Conservation (phyloP, 2,329 filamentous ascomycete genomes). For the Hymenoscyphus repandus region DNA sequence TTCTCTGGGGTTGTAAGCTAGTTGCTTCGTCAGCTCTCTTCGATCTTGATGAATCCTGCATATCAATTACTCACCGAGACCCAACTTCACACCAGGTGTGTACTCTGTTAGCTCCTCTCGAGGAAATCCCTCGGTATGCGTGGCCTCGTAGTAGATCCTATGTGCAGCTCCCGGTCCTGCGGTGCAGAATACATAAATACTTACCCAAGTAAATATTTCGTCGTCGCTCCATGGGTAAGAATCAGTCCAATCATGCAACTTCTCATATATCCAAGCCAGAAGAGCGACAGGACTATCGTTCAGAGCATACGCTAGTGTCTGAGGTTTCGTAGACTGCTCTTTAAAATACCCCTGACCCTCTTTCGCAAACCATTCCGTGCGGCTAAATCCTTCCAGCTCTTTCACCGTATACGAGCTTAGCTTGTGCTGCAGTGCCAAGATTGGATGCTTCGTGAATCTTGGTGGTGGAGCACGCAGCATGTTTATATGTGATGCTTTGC, state of each 20-base stretch:
- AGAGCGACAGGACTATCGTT: slow-evolving; percentile 65
- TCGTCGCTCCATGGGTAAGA: slow-evolving; percentile 68
- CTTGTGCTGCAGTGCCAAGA: slow-evolving; percentile 51
- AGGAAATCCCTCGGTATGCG: slow-evolving; percentile 34
- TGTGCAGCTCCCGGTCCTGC: slow-evolving; percentile 64
- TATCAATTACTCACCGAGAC: slow-evolving; percentile 37
- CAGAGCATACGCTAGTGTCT: slow-evolving; percentile 66
- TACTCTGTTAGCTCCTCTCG: slow-evolving; percentile 26
- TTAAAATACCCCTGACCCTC: slow-evolving; percentile 50
- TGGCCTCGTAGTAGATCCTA: slow-evolving; percentile 68
- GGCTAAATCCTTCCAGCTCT: slow-evolving; percentile 41
- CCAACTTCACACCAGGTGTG: slow-evolving; percentile 36
- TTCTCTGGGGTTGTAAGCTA: slow-evolving; percentile 53
- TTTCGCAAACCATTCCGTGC: slow-evolving; percentile 54
- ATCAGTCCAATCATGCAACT: slow-evolving; percentile 73
- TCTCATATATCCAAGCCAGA: slow-evolving; percentile 77
- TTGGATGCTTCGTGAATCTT: slow-evolving; percentile 44
- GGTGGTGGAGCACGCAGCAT: slow-evolving; percentile 46
- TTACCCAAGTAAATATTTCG: slow-evolving; percentile 70
- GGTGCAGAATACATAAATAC: slow-evolving; percentile 65
- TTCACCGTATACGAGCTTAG: slow-evolving; percentile 46
- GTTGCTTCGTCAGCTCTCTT: not conserved
- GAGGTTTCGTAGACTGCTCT: slow-evolving; percentile 62
- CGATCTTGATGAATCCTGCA: too few species aligned
- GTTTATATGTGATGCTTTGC: slow-evolving; percentile 59